Base-by-base conservation (phyloP, 2,329 filamentous ascomycete genomes). In the Cucurbitaria berberidis region DNA sequence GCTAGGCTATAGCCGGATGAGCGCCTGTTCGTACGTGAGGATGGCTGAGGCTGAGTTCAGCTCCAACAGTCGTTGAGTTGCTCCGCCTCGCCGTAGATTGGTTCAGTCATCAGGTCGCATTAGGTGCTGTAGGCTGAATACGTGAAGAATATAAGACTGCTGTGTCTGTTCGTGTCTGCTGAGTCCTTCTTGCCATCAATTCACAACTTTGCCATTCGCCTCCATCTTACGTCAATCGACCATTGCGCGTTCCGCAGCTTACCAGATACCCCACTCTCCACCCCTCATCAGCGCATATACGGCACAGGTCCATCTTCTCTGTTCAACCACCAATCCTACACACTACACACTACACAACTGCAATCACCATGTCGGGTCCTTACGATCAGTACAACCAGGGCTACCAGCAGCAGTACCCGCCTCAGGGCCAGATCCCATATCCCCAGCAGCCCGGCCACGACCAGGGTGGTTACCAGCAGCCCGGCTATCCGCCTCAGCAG, bases 351-450 rank as follows among this genome's bases (percentile, higher is more conserved):
- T 36, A 46, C 48, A 21, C 38, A 40, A 48, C 26, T 59, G 55
- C 38, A 40, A 39, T 39, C 60, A 72, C 32, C 51, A 84, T 84
- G 82, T 82, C 81, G 15, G 80, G 80, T 53, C 80, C 80, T 32
- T 83, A 83, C 75, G 76, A 81, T 58, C 74, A 78, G 51, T 76
- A 77, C 59, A 66, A 69, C 60, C 72, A 74, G 27, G 66, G 66
- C 41, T 64, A 71, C 58, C 69, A 76, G 55, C 69, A 76, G 55
- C 70, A 74, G 41, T 74, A 75, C 57, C 70, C 72, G 7, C 68
- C 69, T 1, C 71, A 73, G 10, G 59, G 61, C 32, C 65, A 70
- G 45, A 66, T 64, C 46, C 60, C 42, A 24, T 72, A 75, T 44
- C 60, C 61, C 11, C 70, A 61, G 18, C 66, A 66, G 26, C 69